phyloP scores from a whole-genome alignment of 495 filamentous ascomycete species.

The Aspergillus panamensis region DNA sequence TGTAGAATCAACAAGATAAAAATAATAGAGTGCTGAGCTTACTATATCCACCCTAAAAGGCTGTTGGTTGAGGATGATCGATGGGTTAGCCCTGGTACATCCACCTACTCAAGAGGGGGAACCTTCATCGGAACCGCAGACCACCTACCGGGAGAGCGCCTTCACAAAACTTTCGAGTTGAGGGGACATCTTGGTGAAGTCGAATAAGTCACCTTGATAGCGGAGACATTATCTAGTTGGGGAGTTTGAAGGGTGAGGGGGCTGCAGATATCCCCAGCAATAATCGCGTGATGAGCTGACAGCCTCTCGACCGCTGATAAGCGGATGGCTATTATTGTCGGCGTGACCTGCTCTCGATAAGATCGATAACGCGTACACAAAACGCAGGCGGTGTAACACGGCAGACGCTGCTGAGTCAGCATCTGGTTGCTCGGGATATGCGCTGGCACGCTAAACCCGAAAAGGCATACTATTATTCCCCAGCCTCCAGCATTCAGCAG shows the following conservation, averaged over 20 bases:
- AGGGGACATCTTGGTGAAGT: conserved; percentile 21
- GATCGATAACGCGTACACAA: conserved; percentile 8
- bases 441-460: conserved; percentile 38
- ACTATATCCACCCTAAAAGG: conserved; percentile 46
- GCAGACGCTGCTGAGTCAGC: conserved; percentile 24
- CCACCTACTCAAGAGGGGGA: not conserved
- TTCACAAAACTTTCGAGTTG: conserved; percentile 38
- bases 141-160: conserved; percentile 43
- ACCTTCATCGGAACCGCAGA: not conserved
- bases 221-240: not conserved
- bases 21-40: conserved; percentile 13
- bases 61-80: conserved; percentile 17
- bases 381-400: conserved; percentile 25
- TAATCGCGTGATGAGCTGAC: not conserved
- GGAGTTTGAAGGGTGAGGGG: not conserved
- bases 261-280: not conserved
- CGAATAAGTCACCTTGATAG: not conserved
- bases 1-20: not conserved
- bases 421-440: conserved; percentile 45
- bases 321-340: too few species aligned
- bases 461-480: conserved; percentile 40
- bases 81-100: conserved; percentile 10
- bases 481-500: conserved; percentile 21
- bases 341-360: conserved; percentile 13
- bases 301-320: not conserved